Base-by-base conservation (phyloP, 495 filamentous ascomycete species). In the Hapsidospora chrysogenum region DNA sequence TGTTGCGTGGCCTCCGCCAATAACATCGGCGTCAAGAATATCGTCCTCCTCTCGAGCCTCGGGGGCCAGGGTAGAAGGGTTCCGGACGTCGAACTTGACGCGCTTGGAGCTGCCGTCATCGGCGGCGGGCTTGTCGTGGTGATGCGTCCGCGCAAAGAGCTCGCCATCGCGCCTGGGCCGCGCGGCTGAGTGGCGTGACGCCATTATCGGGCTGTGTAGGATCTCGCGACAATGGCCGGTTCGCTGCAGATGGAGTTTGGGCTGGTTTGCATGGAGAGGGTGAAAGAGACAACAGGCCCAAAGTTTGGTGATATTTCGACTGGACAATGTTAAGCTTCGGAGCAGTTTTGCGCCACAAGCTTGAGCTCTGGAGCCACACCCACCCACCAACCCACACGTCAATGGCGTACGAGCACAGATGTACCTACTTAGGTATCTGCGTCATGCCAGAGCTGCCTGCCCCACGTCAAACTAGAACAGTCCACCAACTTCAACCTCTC, bases 1-100 rank as follows among this genome's bases (percentile, higher is more conserved):
- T 0, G 79, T 76, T 29, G 77, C 74, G 25, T 73, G 64, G 11
- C 76, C 64, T n/a, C 74, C 74, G 25, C 87, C 87, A 40, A 96
- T 92, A 34, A 93, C 85, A 46, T 95, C 89, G 9, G 84, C 82
- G 26, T 92, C 86, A 11, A 93, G 70, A 16, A 84, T 69, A 3
- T 85, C 82, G 16, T 46, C 46, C 21, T 87, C 82, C 40, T 87
- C 82, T 2, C 66, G 69, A 2, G 70, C 81, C 41, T 63, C 67
- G 0, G 85, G 73, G 3, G 80, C 85, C 1, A 97, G 71, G 0
- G 84, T 79, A 15, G 83, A 92, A 1, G 89, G 89, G 50, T 96
- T 96, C 43, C 92, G 81, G 17, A 85, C 60, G 54, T 96, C 92
- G 61, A 99, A 99, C 50, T 82, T 83, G 18, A 85, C 79, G 53